A percentile compares a stretch with the other conserved stretches of the same genome.
phyloP scores from a whole-genome alignment of 306 rosid species.

The Acacia crassicarpa region DNA sequence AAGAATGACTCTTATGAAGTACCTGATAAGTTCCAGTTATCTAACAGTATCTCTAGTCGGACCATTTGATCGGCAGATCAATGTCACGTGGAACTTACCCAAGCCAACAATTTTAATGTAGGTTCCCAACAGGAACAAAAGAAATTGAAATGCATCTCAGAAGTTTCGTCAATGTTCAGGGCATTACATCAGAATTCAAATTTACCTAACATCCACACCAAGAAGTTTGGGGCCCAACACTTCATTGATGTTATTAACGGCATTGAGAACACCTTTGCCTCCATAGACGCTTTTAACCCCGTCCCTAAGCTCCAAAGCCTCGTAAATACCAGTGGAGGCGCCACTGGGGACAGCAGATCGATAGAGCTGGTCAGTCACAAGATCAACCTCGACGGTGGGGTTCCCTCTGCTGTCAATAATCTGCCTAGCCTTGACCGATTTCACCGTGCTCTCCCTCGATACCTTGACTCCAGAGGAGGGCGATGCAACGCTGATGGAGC shows the following conservation, averaged over 20 bases:
- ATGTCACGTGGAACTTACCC: neutral
- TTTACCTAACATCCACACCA: conserved; percentile 86
- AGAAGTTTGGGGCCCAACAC: conserved; percentile 78
- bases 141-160: neutral
- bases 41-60: neutral
- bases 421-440: conserved; percentile 91
- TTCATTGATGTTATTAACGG: conserved; percentile 79
- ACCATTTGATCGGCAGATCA: neutral
- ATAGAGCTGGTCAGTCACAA: conserved; percentile 73
- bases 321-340: conserved; percentile 96
- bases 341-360: conserved; percentile 98
- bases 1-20: neutral
- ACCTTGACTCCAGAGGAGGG: conserved; percentile 30
- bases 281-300: conserved; percentile 79
- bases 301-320: conserved; percentile 96
- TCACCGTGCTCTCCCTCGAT: conserved; percentile 48
- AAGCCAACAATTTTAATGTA: neutral
- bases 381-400: conserved; percentile 98
- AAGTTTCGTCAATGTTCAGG: neutral
- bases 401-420: conserved; percentile 94
- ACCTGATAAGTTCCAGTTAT: neutral
- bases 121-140: neutral
- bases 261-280: conserved; percentile 91
- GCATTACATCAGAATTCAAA: neutral
- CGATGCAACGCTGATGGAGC: conserved; percentile 54